Percentiles rank a stretch among this genome's conserved stretches.
phyloP scores from a whole-genome alignment of 768 basidiomycete genomes.

The Rhodotorula graminis region DNA sequence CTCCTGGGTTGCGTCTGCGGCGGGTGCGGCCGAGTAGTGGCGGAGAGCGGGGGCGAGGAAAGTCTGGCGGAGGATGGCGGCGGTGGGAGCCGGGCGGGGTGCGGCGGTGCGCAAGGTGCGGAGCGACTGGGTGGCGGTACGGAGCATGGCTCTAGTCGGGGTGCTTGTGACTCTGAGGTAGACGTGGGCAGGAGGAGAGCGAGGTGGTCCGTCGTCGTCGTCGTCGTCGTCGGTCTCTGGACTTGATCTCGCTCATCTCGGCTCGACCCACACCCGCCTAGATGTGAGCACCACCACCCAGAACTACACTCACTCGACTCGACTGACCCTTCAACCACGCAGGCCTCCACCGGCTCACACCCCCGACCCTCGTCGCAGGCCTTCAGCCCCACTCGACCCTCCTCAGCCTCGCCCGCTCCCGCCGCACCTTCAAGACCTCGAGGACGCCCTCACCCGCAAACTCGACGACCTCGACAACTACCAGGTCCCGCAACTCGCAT shows the following conservation, averaged over 20 bases:
- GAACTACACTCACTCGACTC: no score
- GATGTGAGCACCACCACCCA: no score
- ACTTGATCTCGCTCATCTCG: no score
- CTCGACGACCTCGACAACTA: slow-evolving; percentile 62
- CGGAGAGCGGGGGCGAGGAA: background rate
- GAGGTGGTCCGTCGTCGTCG: no score
- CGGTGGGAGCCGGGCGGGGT: background rate
- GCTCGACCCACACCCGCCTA: no score
- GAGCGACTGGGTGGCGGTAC: background rate
- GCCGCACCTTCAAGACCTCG: background rate
- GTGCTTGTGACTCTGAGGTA: no score
- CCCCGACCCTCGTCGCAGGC: background rate
- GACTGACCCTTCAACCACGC: no score
- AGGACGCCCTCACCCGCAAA: slow-evolving; percentile 52
- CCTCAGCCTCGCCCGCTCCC: slow-evolving; percentile 17
- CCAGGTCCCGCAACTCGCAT: slow-evolving; percentile 68
- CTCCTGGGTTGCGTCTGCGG: slow-evolving; percentile 27
- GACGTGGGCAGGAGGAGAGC: no score
- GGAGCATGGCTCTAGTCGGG: background rate
- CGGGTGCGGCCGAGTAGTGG: slow-evolving; percentile 9
- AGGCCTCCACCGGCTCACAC: slow-evolving; percentile 36
- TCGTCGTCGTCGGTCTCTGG: no score
- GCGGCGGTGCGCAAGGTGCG: background rate
- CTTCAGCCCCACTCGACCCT: background rate
- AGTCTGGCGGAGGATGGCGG: background rate